These are phyloP conservation scores for Colletotrichum orchidophilum DNA, from an alignment of 2,329 filamentous ascomycete species.

Conservation along the genomic window DNA sequence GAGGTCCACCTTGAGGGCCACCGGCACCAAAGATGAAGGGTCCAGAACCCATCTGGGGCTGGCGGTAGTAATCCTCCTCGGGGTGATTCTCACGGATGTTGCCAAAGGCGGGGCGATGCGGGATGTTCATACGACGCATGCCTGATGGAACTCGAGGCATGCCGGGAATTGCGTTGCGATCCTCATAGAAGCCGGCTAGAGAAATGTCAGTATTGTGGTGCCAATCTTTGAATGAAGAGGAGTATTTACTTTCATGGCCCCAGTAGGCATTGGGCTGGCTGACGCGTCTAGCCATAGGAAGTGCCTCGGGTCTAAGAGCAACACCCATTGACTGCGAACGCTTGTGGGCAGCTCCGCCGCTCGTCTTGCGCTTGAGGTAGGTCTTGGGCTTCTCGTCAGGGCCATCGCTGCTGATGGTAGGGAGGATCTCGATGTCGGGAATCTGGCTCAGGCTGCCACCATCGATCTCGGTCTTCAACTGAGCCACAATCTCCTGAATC, in stretches of 20 bases:
- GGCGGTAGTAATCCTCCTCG: conserved; percentile 40
- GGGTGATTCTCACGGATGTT: conserved; percentile 46
- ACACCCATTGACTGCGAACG: conserved; percentile 48
- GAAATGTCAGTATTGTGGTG: conserved; percentile 38
- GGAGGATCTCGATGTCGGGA: conserved; percentile 68
- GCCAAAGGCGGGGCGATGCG: conserved; percentile 38
- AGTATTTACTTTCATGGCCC: conserved; percentile 30
- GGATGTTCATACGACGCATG: conserved; percentile 37
- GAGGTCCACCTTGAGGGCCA: conserved; percentile 33
- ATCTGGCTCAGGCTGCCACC: conserved; percentile 54
- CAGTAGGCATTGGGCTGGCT: conserved; percentile 39
- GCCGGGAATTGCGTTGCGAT: conserved; percentile 36
- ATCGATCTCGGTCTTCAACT: conserved; percentile 56
- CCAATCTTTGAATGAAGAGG: conserved; percentile 41
- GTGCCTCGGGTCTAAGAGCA: conserved; percentile 34
- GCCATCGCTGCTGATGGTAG: conserved; percentile 56
- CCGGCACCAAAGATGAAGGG: conserved; percentile 33
- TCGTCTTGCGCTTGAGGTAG: conserved; percentile 39
- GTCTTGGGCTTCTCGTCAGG: conserved; percentile 41
- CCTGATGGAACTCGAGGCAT: conserved; percentile 26
- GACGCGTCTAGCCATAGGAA: conserved; percentile 39
- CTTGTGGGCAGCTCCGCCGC: conserved; percentile 38
- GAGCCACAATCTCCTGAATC: conserved; percentile 57
- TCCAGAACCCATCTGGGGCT: conserved; percentile 29
- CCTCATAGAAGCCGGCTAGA: conserved; percentile 34